Percentiles rank a stretch among this genome's conserved stretches.
These are phyloP conservation scores for Penicillium salamii DNA, from an alignment of 495 filamentous ascomycete genomes.

Conservation along the genomic window DNA sequence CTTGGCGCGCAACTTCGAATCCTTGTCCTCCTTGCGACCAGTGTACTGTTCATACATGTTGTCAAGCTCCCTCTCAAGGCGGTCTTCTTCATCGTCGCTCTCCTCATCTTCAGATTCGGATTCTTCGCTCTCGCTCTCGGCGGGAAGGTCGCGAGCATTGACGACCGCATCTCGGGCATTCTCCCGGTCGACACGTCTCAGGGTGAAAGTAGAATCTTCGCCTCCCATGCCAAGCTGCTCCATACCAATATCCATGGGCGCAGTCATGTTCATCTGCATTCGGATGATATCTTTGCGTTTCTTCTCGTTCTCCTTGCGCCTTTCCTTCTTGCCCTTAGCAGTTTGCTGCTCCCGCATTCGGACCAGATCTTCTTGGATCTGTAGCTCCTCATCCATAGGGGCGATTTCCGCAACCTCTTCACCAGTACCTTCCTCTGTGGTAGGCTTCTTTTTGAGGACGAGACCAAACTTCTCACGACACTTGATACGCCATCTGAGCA, in stretches of 20 bases:
- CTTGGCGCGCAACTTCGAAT: conserved; percentile 87
- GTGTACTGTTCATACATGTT: conserved; percentile 81
- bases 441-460: conserved; percentile 60
- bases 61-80: conserved; percentile 80
- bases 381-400: conserved; percentile 90
- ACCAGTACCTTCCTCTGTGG: conserved; percentile 46
- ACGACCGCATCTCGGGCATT: conserved; percentile 66
- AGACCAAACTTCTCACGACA: conserved; percentile 91
- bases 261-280: conserved; percentile 95
- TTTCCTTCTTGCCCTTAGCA: conserved; percentile 71
- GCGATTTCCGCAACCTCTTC: conserved; percentile 78
- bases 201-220: conserved; percentile 75
- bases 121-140: conserved; percentile 54
- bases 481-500: conserved; percentile 90
- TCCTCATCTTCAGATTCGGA: conserved; percentile 59
- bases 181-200: conserved; percentile 75
- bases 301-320: conserved; percentile 80
- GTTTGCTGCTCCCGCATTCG: conserved; percentile 73
- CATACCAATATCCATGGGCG: conserved; percentile 92
- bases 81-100: conserved; percentile 76
- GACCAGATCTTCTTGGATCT: conserved; percentile 83
- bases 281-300: conserved; percentile 88
- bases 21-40: conserved; percentile 69
- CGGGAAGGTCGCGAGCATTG: conserved; percentile 70
- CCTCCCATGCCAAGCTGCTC: conserved; percentile 79